A percentile compares a stretch with the other conserved stretches of the same genome.
Conservation (phyloP, 129 eudicot species). For the Mikania micrantha region DNA sequence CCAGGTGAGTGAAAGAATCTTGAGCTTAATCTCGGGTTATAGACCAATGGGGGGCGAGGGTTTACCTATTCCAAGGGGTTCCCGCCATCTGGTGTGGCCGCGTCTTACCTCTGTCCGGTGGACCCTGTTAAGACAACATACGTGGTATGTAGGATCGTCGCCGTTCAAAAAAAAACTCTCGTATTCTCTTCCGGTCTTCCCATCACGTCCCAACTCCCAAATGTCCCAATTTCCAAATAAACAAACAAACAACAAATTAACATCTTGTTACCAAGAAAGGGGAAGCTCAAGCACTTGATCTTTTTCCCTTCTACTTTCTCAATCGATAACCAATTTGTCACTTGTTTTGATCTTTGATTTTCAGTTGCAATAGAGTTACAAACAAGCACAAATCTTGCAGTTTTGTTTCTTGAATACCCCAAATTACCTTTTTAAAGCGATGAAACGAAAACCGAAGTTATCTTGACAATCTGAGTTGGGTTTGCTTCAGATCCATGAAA, state of each 20-base stretch:
- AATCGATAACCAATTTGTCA: constrained; percentile 30
- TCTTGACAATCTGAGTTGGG: constrained; percentile 35
- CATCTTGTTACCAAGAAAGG: constrained; percentile 9
- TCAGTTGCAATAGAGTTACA: background rate
- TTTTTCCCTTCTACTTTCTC: background rate
- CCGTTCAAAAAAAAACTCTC: no score
- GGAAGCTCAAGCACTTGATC: constrained; percentile 22
- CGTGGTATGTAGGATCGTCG: no score
- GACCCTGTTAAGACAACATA: no score
- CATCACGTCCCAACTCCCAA: constrained; percentile 27
- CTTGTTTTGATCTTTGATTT: background rate
- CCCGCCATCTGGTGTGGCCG: no score
- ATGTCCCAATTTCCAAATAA: no score
- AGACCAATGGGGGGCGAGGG: no score
- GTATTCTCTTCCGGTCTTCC: constrained; percentile 23
- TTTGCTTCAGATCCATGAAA: constrained; percentile 68
- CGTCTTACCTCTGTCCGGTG: no score
- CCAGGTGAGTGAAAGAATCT: no score
- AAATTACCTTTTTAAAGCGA: constrained; percentile 8
- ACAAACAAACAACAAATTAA: constrained; percentile 1
- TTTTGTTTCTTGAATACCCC: constrained; percentile 8
- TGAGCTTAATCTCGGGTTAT: no score
- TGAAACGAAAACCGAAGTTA: constrained; percentile 15
- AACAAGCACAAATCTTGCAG: background rate
- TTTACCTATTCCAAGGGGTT: no score